These are phyloP conservation scores for Phenoliferia sp. DNA, from an alignment of 1,284 basidiomycete species.

Conservation along the genomic window DNA sequence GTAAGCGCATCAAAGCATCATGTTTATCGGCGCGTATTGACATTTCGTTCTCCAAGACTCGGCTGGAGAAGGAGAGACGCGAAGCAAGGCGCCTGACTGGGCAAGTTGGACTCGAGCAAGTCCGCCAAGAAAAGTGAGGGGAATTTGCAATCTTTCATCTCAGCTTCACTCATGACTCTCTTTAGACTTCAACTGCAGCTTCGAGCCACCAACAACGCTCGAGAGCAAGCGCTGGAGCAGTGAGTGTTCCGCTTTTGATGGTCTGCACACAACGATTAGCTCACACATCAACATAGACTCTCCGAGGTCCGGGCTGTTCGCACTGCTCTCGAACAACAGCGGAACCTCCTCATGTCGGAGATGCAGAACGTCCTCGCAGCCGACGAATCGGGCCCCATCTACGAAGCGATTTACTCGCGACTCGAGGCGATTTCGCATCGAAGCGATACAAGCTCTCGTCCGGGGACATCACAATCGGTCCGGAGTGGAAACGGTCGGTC, in stretches of 20 bases:
- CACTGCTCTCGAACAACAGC: conserved; percentile 28
- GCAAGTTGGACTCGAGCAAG: conserved; percentile 9
- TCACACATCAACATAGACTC: conserved; percentile 15
- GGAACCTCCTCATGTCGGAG: conserved; percentile 20
- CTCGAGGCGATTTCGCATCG: conserved; percentile 8
- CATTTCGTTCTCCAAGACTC: conserved; percentile 3
- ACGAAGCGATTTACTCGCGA: conserved; percentile 8
- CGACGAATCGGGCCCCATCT: conserved; percentile 5
- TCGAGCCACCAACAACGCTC: conserved; percentile 21
- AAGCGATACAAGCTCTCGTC: conserved; percentile 7
- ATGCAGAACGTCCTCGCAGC: conserved; percentile 10
- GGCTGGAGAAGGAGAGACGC: conserved; percentile 31
- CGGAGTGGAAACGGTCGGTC: conserved; percentile 2
- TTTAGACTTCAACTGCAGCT: conserved; percentile 12
- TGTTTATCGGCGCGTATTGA: neutral
- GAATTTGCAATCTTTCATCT: too few species aligned
- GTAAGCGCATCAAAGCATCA: neutral
- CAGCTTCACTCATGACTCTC: too few species aligned
- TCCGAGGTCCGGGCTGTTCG: conserved; percentile 25
- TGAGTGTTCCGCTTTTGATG: neutral
- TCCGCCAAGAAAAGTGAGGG: neutral
- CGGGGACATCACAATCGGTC: conserved; percentile 3
- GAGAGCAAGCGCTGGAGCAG: conserved; percentile 19
- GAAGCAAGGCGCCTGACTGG: conserved; percentile 27
- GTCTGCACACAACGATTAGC: neutral